Evolutionary conservation across 176 grass and related monocot species (phyloP), one percentile per base, ranked within the genome.

Genomic region (Dactylis glomerata): DNA sequence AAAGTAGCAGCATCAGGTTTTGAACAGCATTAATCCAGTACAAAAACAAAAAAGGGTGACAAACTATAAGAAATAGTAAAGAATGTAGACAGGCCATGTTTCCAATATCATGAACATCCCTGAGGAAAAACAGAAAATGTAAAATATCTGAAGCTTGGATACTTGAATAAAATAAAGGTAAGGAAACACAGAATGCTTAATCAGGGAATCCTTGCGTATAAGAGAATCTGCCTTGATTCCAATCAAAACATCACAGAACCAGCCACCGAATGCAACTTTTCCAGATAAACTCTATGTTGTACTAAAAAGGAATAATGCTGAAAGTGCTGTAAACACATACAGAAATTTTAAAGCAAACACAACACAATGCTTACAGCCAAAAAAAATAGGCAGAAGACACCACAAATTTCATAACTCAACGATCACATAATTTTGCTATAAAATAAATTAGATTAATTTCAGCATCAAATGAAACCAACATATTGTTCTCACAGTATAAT

Each of bases 1-100:
- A 72, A 80, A 46, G 82, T n/a, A 78, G 20, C 59, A 90, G 22
- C 49, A 52, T 80, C 23, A 52, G 59, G 73, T 23, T 79, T 85
- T 73, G 82, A 57, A 36, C 6, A 49, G 13, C 33, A 44, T 2
- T 68, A 5, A 72, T 49, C 13, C 41, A 65, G 6, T 19, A 8
- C 16, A 65, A 73, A 44, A 27, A 66, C 17, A 27, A 45, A 14
- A 30, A 64, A 73, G 6, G 22, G 1, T 13, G 23, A 17, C 59
- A n/a, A 81, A 74, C 20, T 42, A 40, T 49, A 69, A 22, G 38
- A 45, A 26, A 40, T 16, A 8, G 11, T 24, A 78, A 19, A 84
- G 9, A 27, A 13, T 16, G 41, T 69, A 69, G 20, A 59, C n/a
- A 41, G 42, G 33, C n/a, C 22, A 42, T 28, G 2, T 71, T 82